phyloP scores from a whole-genome alignment of 441 rosid genomes.

The Monsonia emarginata region DNA sequence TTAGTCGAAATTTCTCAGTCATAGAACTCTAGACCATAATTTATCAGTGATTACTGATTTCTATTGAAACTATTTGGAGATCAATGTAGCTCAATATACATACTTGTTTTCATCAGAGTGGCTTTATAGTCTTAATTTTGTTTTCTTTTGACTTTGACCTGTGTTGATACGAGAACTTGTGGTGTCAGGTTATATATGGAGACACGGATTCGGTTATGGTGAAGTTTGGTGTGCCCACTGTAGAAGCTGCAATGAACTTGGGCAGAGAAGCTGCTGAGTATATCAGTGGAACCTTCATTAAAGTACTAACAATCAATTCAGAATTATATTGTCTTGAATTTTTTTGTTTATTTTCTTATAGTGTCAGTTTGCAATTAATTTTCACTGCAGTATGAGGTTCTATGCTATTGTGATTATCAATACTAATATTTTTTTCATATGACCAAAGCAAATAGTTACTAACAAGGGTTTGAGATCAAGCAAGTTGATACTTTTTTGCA shows the following conservation, averaged over 20 bases:
- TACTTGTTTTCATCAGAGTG: background rate
- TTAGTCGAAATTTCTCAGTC: background rate
- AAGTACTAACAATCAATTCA: slow-evolving; percentile 29
- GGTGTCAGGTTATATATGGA: slow-evolving; percentile 78
- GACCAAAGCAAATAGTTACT: background rate
- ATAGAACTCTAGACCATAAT: too few species aligned
- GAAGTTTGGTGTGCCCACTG: slow-evolving; percentile 78
- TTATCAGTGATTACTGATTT: too few species aligned
- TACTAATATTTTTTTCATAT: background rate
- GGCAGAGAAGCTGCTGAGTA: slow-evolving; percentile 92
- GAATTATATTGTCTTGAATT: background rate
- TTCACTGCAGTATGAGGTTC: background rate
- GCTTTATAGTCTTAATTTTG: background rate
- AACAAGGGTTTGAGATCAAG: background rate
- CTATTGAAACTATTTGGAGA: too few species aligned
- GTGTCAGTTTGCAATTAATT: background rate
- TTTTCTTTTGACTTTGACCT: background rate
- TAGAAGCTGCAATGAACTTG: slow-evolving; percentile 75
- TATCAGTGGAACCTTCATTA: slow-evolving; percentile 74
- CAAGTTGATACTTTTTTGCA: background rate
- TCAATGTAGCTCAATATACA: background rate
- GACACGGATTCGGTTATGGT: slow-evolving; percentile 99
- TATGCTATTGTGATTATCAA: background rate
- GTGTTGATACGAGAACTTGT: slow-evolving; percentile 8
- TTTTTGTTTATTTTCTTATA: background rate